Base-by-base conservation (phyloP, 441 rosid species). In the Adansonia rubrostipa region DNA sequence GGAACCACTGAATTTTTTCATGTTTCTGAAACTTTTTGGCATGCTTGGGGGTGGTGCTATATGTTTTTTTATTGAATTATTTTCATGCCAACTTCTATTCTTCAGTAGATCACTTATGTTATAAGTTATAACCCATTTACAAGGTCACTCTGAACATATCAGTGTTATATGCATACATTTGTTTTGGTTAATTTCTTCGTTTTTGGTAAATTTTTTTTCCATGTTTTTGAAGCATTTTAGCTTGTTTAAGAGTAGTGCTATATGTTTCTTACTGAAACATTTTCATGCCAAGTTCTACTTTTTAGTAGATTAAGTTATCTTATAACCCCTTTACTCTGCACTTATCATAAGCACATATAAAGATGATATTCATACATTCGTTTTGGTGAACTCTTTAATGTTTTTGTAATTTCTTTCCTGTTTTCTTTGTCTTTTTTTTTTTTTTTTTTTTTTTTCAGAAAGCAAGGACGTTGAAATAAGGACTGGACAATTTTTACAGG, bases 401-500 rank as follows among this genome's bases (percentile, higher is more conserved):
- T 17, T 73, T 17, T 58, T 57, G 42, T 73, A 13, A 42, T 58
- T 44, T 58, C 65, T 58, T 73, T 19, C 76, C 78, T 14, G 11
- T 48, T 81, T 40, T 51, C 28, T 5, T 81, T 66, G 62, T 9
- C 15, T 73, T 58, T 50, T 5, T 71, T 17, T 75, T 48, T 17
- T 75, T 48, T 66, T 61, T 9, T 17, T 75, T 58, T 53, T 71
- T 17, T 75, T 44, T 77, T 67, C 85, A 91, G 97, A 87, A 82
- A 81, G 79, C 77, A 72, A 66, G 73, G 88, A 78, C 75, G 17
- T 74, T 20, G 87, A 84, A 73, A 79, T 86, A 68, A 91, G 88
- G 85, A 79, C 75, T 9, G 94, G 99, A 72, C 90, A 93, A 79
- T 88, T 92, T 79, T 78, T 96, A 79, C 97, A 96, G 86, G 98